phyloP scores from a whole-genome alignment of 441 rosid species.

The Erodium texanum region DNA sequence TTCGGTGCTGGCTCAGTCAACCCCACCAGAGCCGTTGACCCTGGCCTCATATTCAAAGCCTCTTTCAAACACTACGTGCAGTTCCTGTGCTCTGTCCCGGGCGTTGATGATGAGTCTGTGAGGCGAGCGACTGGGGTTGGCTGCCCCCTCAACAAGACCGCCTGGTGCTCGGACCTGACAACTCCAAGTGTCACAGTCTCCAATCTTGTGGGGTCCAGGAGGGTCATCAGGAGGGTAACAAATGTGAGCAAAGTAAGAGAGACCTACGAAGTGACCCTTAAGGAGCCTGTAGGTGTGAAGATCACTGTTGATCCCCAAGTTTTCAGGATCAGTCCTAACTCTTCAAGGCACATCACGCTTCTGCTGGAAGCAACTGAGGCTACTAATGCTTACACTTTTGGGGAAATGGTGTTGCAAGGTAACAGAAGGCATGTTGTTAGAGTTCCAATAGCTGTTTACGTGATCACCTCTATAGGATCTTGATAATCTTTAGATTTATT shows the following conservation, averaged over 20 bases:
- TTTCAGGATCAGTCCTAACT: constrained; percentile 24
- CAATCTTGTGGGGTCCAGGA: constrained; percentile 23
- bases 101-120: constrained; percentile 22
- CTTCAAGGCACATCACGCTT: constrained; percentile 29
- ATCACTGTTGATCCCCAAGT: constrained; percentile 23
- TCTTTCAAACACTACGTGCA: constrained; percentile 21
- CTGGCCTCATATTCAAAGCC: constrained; percentile 27
- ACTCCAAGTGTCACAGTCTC: constrained; percentile 21
- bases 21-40: constrained; percentile 23
- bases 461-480: constrained; percentile 17
- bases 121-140: constrained; percentile 21
- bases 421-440: constrained; percentile 30
- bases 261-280: constrained; percentile 24
- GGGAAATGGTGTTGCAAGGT: constrained; percentile 36
- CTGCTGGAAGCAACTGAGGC: constrained; percentile 22
- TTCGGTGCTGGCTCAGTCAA: constrained; percentile 26
- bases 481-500: constrained; percentile 9
- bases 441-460: constrained; percentile 44
- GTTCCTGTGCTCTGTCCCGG: constrained; percentile 28
- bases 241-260: constrained; percentile 21
- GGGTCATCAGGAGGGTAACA: constrained; percentile 19
- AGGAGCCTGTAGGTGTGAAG: constrained; percentile 32
- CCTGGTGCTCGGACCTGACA: constrained; percentile 28
- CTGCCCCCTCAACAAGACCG: constrained; percentile 13
- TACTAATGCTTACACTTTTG: constrained; percentile 34